These are phyloP conservation scores for Tuber calosporum DNA, from an alignment of 495 filamentous ascomycete species.

Conservation along the genomic window DNA sequence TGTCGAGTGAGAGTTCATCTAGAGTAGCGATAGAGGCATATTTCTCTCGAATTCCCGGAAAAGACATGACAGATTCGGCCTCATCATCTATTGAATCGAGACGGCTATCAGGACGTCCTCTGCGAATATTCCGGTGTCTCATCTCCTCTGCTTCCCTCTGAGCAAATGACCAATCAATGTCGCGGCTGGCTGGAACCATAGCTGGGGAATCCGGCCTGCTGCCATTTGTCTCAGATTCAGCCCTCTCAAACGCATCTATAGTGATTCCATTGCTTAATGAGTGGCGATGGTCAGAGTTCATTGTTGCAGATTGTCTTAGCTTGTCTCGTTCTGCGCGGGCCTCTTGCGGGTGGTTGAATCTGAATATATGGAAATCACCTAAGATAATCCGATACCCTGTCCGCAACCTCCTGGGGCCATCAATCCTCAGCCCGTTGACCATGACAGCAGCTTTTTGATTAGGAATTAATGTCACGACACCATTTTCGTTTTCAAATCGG, in stretches of 20 bases:
- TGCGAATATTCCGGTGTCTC: conserved; percentile 71
- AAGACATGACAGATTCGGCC: conserved; percentile 65
- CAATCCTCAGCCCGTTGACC: conserved; percentile 88
- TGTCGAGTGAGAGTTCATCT: conserved; percentile 95
- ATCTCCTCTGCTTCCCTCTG: conserved; percentile 93
- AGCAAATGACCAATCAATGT: conserved; percentile 95
- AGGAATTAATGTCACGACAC: conserved; percentile 80
- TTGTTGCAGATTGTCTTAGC: conserved; percentile 79
- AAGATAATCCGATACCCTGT: conserved; percentile 93
- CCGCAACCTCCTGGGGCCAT: conserved; percentile 71
- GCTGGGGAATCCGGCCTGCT: conserved; percentile 74
- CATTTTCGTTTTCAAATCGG: conserved; percentile 84
- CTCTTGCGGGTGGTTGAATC: conserved; percentile 97
- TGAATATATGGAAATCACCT: conserved; percentile 97
- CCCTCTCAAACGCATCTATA: conserved; percentile 32
- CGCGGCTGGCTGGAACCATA: conserved; percentile 58
- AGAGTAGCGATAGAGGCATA: conserved; percentile 93
- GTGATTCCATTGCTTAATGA: conserved; percentile 65
- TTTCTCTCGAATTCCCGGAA: conserved; percentile 75
- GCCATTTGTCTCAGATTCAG: conserved; percentile 56
- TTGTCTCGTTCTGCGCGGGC: conserved; percentile 87
- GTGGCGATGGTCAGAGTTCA: conserved; percentile 74
- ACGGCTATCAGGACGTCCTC: conserved; percentile 65
- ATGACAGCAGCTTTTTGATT: conserved; percentile 87
- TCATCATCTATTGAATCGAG: conserved; percentile 65